Conservation (phyloP, 2,329 filamentous ascomycete genomes). For the Celoporthe dispersa region DNA sequence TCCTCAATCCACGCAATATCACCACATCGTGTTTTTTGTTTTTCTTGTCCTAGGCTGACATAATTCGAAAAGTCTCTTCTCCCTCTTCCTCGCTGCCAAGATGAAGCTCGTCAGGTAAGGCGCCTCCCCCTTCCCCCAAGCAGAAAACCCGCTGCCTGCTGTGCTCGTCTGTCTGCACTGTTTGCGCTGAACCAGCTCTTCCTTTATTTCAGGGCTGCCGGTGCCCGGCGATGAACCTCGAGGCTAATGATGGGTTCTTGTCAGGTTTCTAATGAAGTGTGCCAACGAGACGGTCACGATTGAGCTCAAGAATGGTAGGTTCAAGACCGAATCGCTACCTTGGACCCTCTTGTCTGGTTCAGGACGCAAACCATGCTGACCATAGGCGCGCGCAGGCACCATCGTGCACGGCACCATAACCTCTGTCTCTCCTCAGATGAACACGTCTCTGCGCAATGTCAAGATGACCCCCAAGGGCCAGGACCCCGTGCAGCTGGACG, state of each 20-base stretch:
- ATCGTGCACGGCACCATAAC: constrained; percentile 97
- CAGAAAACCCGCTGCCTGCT: constrained; percentile 33
- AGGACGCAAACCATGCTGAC: not conserved
- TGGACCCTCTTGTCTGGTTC: not conserved
- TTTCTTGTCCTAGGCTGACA: not conserved
- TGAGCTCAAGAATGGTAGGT: constrained; percentile 92
- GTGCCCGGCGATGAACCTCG: constrained; percentile 30
- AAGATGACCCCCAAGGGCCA: constrained; percentile 94
- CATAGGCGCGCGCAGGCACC: constrained; percentile 64
- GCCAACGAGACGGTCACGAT: constrained; percentile 98
- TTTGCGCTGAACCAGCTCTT: constrained; percentile 40
- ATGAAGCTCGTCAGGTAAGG: constrained; percentile 98
- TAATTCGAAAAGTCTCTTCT: not conserved
- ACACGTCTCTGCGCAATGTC: constrained; percentile 91
- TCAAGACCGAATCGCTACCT: constrained; percentile 28
- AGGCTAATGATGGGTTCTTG: constrained; percentile 38
- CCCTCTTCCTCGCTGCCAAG: constrained; percentile 45
- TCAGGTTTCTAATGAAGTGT: constrained; percentile 98
- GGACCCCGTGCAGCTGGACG: constrained; percentile 85
- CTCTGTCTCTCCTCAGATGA: constrained; percentile 97
- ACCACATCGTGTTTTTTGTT: not conserved
- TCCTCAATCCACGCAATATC: constrained; percentile 1
- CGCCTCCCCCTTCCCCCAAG: constrained; percentile 11
- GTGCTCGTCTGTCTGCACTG: constrained; percentile 20
- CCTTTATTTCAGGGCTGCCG: constrained; percentile 24